Conservation (phyloP, 331 rosid species). For the Spiraea crenata region DNA sequence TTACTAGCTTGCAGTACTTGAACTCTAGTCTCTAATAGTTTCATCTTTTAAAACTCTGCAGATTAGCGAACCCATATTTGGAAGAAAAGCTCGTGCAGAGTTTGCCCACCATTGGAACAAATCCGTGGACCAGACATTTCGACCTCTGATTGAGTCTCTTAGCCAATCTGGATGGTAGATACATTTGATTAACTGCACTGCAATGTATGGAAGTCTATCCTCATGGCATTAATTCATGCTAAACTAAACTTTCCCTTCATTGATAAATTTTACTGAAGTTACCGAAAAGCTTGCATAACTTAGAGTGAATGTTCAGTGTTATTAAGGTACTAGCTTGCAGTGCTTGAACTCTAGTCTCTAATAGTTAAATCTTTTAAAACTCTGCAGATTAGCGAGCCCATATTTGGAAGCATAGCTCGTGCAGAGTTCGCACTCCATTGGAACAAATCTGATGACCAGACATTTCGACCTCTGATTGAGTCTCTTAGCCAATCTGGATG, state of each 20-base stretch:
- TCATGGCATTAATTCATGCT: conserved; percentile 12
- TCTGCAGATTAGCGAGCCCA: conserved; percentile 56
- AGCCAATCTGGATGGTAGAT: conserved; percentile 89
- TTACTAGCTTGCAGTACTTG: conserved; percentile 5
- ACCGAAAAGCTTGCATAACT: not conserved
- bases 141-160: conserved; percentile 63
- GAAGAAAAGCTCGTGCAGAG: conserved; percentile 61
- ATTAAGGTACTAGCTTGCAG: not conserved
- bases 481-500: conserved; percentile 82
- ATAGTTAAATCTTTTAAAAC: conserved; percentile 22
- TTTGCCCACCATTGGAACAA: conserved; percentile 78
- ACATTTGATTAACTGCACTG: conserved; percentile 9
- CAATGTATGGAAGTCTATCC: conserved; percentile 15
- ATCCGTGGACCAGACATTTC: conserved; percentile 68
- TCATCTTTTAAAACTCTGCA: conserved; percentile 29
- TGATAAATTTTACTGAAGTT: conserved; percentile 2
- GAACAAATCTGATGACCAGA: conserved; percentile 77
- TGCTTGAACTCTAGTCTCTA: conserved; percentile 21
- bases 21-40: conserved; percentile 18
- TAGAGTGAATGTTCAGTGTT: not conserved
- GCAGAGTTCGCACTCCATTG: conserved; percentile 66
- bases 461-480: conserved; percentile 65
- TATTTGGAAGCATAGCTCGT: conserved; percentile 61
- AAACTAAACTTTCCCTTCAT: conserved; percentile 5
- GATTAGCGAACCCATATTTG: conserved; percentile 63